Percentiles rank a stretch among this genome's conserved stretches.
These are phyloP conservation scores for Microstroma glucosiphilum DNA, from an alignment of 1,284 basidiomycete species.

Conservation along the genomic window DNA sequence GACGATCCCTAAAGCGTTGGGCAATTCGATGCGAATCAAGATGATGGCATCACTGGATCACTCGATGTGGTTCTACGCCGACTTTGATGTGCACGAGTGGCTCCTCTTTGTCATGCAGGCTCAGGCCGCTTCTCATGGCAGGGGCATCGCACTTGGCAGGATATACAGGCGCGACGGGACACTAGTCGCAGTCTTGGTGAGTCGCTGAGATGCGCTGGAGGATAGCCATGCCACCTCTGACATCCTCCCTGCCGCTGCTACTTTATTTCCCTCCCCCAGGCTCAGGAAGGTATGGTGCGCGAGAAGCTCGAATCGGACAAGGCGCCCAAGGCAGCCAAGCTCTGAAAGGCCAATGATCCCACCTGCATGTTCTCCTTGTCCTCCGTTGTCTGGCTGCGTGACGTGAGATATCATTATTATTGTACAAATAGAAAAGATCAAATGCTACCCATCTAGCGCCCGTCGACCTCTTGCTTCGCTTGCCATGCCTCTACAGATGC, in stretches of 20 bases:
- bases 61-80: constrained; percentile 47
- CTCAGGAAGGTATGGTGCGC: constrained; percentile 18
- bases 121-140: constrained; percentile 41
- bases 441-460: no score
- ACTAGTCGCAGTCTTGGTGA: constrained; percentile 33
- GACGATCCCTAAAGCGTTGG: constrained; percentile 37
- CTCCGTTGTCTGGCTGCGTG: no score
- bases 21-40: constrained; percentile 26
- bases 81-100: constrained; percentile 43
- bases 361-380: no score
- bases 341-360: background rate
- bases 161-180: constrained; percentile 44
- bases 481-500: constrained; percentile 22
- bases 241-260: constrained; percentile 1
- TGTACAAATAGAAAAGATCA: no score
- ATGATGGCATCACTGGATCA: constrained; percentile 50
- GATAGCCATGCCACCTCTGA: background rate
- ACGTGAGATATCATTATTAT: no score
- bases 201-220: background rate
- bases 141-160: constrained; percentile 40
- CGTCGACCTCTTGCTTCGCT: no score
- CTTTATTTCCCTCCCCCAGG: no score
- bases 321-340: background rate
- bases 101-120: constrained; percentile 46
- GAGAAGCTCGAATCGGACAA: background rate